Percentiles rank a stretch among this genome's conserved stretches.
These are phyloP conservation scores for Rubia tinctorum DNA, from an alignment of 305 asterid species.

Conservation along the genomic window DNA sequence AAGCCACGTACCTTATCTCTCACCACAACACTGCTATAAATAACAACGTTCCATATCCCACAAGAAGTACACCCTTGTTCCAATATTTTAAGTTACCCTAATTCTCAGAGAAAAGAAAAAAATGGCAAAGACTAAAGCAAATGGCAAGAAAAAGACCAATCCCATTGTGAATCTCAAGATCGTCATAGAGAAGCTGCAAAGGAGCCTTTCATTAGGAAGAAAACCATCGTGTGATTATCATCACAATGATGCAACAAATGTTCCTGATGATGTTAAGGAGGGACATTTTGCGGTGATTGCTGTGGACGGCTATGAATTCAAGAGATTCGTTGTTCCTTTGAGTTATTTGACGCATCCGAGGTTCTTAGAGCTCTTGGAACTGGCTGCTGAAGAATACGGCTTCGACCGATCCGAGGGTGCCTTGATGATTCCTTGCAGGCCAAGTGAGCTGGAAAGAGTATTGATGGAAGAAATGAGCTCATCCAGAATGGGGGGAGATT, in stretches of 20 bases:
- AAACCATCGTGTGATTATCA: constrained; percentile 21
- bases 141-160: constrained; percentile 27
- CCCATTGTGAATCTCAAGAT: constrained; percentile 31
- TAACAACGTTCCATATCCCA: background rate
- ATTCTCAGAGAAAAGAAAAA: background rate
- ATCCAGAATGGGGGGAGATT: background rate
- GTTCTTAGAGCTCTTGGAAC: constrained; percentile 52
- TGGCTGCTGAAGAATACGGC: constrained; percentile 76
- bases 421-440: constrained; percentile 60
- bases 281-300: constrained; percentile 72
- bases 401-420: constrained; percentile 50
- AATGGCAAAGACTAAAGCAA: constrained; percentile 19
- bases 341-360: constrained; percentile 42
- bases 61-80: background rate
- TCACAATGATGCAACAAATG: constrained; percentile 15
- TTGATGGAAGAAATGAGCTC: constrained; percentile 23
- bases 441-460: constrained; percentile 51
- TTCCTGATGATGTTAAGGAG: constrained; percentile 63
- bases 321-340: constrained; percentile 56
- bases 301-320: constrained; percentile 36
- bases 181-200: constrained; percentile 55
- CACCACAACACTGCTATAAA: constrained; percentile 4
- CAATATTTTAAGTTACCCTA: background rate
- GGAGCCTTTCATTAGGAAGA: constrained; percentile 39
- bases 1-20: constrained; percentile 8